phyloP scores from a whole-genome alignment of 257 asterid genomes.

The Nicotiana tabacum region DNA sequence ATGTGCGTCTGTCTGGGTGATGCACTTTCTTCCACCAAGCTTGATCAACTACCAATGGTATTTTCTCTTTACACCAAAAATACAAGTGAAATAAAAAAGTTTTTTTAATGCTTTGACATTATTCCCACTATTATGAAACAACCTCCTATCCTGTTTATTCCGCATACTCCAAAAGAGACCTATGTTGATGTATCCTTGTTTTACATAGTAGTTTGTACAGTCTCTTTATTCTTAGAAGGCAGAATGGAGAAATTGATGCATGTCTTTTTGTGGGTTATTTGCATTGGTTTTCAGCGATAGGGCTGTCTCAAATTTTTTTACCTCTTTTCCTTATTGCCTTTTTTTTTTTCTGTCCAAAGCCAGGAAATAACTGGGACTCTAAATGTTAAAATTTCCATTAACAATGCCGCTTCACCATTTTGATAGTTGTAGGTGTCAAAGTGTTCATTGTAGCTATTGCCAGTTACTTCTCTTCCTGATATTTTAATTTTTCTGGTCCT shows the following conservation, averaged over 20 bases:
- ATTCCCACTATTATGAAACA: not conserved
- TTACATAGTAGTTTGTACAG: not conserved
- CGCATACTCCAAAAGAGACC: not conserved
- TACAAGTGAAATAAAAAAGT: not conserved
- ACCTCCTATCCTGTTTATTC: not conserved
- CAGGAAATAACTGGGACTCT: not conserved
- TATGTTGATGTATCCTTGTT: not conserved
- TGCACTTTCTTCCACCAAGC: not conserved
- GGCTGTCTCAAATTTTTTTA: not conserved
- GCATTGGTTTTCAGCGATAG: not conserved
- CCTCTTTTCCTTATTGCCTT: not conserved
- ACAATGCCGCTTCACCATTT: not conserved
- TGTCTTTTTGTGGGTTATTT: not conserved
- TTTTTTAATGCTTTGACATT: not conserved
- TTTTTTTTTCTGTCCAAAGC: not conserved
- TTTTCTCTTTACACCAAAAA: not conserved
- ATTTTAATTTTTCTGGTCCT: conserved; percentile 2
- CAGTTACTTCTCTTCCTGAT: not conserved
- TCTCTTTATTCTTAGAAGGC: not conserved
- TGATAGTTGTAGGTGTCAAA: not conserved
- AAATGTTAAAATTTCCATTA: not conserved
- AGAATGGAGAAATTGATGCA: not conserved
- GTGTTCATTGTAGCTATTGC: conserved; percentile 4
- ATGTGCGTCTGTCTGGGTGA: not conserved
- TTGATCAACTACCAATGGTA: not conserved